These are phyloP conservation scores for Tolypocladium paradoxum DNA, from an alignment of 2,329 filamentous ascomycete genomes.

Conservation along the genomic window DNA sequence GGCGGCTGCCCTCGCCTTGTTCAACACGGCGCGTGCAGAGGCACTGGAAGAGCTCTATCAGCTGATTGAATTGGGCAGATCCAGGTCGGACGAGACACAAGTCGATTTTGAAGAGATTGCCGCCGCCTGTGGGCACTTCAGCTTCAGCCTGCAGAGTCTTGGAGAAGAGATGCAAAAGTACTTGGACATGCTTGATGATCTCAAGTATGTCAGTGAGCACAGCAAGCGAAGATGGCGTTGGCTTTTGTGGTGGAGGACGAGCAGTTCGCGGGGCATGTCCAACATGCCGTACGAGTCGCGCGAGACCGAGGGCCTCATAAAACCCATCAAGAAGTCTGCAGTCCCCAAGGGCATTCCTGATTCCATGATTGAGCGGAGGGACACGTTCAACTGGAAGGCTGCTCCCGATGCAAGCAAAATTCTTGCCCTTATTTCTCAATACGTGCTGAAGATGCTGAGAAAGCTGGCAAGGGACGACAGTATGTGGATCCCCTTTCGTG, in stretches of 20 bases:
- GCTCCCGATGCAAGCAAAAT: slow-evolving; percentile 28
- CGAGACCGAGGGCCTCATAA: slow-evolving; percentile 26
- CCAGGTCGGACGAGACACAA: slow-evolving; percentile 56
- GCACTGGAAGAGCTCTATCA: slow-evolving; percentile 68
- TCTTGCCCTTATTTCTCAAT: slow-evolving; percentile 29
- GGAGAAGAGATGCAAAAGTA: slow-evolving; percentile 76
- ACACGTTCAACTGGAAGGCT: slow-evolving; percentile 38
- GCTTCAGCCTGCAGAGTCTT: slow-evolving; percentile 76
- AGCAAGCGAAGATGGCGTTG: slow-evolving; percentile 62
- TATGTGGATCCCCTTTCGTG: slow-evolving; percentile 10
- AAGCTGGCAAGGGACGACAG: slow-evolving; percentile 38
- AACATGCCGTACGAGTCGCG: slow-evolving; percentile 10
- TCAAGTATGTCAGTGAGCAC: slow-evolving; percentile 57
- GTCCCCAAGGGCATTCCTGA: slow-evolving; percentile 39
- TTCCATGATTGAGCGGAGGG: slow-evolving; percentile 32
- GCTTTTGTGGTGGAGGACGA: slow-evolving; percentile 60
- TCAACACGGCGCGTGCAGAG: slow-evolving; percentile 57
- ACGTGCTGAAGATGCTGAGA: slow-evolving; percentile 28
- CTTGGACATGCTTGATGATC: slow-evolving; percentile 66
- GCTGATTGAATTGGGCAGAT: slow-evolving; percentile 55
- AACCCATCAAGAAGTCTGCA: slow-evolving; percentile 34
- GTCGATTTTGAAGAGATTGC: slow-evolving; percentile 89
- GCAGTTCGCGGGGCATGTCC: slow-evolving; percentile 4
- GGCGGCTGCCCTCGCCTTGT: slow-evolving; percentile 61
- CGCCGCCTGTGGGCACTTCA: slow-evolving; percentile 86